Base-by-base conservation (phyloP, 805 yeast species). In the Suhomyces kilbournensis region DNA sequence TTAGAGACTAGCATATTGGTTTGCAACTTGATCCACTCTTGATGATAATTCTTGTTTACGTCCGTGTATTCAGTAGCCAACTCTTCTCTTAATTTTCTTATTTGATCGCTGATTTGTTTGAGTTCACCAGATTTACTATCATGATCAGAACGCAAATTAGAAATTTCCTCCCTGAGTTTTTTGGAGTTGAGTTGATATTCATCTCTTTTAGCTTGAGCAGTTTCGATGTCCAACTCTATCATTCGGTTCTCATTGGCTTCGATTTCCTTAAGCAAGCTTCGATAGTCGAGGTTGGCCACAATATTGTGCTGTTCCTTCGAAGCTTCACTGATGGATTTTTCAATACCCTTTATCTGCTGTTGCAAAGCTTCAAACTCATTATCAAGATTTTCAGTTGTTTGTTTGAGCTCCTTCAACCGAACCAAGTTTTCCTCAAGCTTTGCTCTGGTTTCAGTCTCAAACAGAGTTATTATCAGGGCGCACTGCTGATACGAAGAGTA, bases 91-190 rank as follows among this genome's bases (percentile, higher is more conserved):
- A 88, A 67, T 3, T 77, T 71, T 20, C 68, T 68, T 4, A 86
- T 77, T 61, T 91, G 97, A 57, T 83, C 90, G 46, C 84, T 82
- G 55, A 94, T 75, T 63, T 93, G 97, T 54, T 84, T 84, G 40
- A 89, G 79, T 66, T 93, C 98, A 19, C 99, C 99, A 20, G 83
- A 67, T 59, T 85, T 87, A 10, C 90, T 85, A 3, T 96, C 88
- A 59, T 88, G 83, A 48, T 68, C 66, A 1, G 91, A 78, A 54
- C 84, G 86, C 42, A 88, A 65, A 3, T 68, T 69, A 14, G 88
- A 77, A 49, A 83, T 81, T 38, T 71, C 63, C 14, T 72, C 71
- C 51, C 82, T 71, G 34, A 91, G 68, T n/a, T 65, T 59, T 43
- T 70, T 66, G 2, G 91, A 79, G 53, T 81, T 78, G 9, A 74